Conservation (phyloP, 1,284 basidiomycete genomes). For the Cryptococcus depauperatus region DNA sequence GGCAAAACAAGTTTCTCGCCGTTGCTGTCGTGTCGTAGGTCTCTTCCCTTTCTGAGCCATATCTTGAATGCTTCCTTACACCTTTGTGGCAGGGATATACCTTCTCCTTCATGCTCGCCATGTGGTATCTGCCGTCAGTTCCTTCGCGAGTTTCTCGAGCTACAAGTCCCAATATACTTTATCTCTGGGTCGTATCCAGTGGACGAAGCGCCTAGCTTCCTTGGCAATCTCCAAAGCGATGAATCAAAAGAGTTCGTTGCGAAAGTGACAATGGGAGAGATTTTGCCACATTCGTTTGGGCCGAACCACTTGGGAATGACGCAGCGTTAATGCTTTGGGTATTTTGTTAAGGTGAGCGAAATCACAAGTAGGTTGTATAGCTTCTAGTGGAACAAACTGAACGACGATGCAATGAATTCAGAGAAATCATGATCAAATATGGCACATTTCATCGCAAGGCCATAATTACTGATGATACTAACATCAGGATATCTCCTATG, state of each 20-base stretch:
- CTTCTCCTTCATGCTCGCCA: slow-evolving; percentile 56
- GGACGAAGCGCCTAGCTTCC: slow-evolving; percentile 25
- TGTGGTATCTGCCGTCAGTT: slow-evolving; percentile 90
- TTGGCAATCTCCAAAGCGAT: slow-evolving; percentile 34
- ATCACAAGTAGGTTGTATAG: too few relatives aligned
- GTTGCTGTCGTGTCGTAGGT: slow-evolving; percentile 66
- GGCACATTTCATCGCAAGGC: too few relatives aligned
- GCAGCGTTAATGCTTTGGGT: too few relatives aligned
- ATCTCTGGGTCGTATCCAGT: slow-evolving; percentile 60
- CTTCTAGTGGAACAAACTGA: too few relatives aligned
- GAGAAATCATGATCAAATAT: too few relatives aligned
- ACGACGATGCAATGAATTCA: too few relatives aligned
- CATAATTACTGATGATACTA: too few relatives aligned
- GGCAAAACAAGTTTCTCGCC: slow-evolving; percentile 57
- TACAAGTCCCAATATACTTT: slow-evolving; percentile 65
- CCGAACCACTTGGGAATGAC: slow-evolving; percentile 56
- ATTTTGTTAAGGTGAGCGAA: too few relatives aligned
- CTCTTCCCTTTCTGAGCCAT: neutral
- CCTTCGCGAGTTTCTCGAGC: slow-evolving; percentile 76
- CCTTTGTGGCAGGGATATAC: slow-evolving; percentile 52
- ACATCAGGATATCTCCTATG: too few relatives aligned
- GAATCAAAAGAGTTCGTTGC: slow-evolving; percentile 50
- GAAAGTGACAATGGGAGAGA: slow-evolving; percentile 61
- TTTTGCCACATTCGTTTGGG: slow-evolving; percentile 83
- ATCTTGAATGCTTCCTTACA: neutral